phyloP scores from a whole-genome alignment of 441 rosid genomes.

The Pelargonium citronellum region DNA sequence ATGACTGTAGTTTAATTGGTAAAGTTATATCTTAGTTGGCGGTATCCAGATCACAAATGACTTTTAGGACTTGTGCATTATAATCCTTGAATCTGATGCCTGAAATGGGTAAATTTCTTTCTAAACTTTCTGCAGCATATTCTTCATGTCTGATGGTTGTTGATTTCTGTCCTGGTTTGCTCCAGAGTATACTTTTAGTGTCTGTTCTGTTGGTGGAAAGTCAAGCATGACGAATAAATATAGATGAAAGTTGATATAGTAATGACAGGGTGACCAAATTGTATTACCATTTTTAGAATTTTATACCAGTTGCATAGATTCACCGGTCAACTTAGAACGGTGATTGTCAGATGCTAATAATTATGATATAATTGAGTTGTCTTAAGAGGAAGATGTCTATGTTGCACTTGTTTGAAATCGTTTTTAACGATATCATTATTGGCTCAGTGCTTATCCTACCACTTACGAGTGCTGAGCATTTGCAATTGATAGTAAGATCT shows the following conservation, averaged over 20 bases:
- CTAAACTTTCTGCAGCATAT: background rate
- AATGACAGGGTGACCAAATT: background rate
- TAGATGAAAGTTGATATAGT: background rate
- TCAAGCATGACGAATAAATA: slow-evolving; percentile 1
- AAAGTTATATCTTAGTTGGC: background rate
- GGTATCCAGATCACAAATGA: background rate
- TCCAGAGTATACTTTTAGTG: background rate
- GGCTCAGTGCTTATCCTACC: background rate
- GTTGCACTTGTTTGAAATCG: background rate
- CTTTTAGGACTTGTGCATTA: background rate
- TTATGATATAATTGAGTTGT: background rate
- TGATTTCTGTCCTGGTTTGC: background rate
- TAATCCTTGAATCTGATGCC: slow-evolving; percentile 1
- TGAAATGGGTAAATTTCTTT: background rate
- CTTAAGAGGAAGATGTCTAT: background rate
- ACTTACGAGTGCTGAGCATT: background rate
- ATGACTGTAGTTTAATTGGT: background rate
- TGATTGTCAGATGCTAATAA: background rate
- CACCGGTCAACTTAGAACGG: background rate
- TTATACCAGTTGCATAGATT: background rate
- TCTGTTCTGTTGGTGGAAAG: background rate
- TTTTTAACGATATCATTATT: background rate
- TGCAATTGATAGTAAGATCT: background rate
- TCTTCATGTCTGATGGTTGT: slow-evolving; percentile 2
- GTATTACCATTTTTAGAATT: background rate